Percentiles rank a stretch among this genome's conserved stretches.
phyloP scores from a whole-genome alignment of 148 eudicot genomes.

The Polygonum aviculare region DNA sequence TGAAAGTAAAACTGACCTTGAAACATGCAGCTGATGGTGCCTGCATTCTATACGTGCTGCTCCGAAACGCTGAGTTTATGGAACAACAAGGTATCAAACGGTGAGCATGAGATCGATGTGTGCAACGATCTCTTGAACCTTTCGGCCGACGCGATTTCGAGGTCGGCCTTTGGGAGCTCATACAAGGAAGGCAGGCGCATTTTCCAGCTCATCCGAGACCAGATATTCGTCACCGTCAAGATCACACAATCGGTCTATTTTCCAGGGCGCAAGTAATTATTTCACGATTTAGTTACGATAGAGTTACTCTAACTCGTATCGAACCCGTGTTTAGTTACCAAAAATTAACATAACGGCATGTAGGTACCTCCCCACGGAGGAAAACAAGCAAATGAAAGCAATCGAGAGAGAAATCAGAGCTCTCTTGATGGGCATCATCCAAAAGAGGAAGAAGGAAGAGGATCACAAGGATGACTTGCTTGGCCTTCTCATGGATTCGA shows the following conservation, averaged over 20 bases:
- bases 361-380: constrained; percentile 21
- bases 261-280: constrained; percentile 32
- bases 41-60: constrained; percentile 22
- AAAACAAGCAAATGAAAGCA: constrained; percentile 17
- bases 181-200: constrained; percentile 33
- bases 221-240: constrained; percentile 2
- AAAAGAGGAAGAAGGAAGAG: constrained; percentile 16
- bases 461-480: constrained; percentile 21
- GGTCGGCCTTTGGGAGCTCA: constrained; percentile 37
- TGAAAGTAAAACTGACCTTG: not conserved
- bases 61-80: constrained; percentile 26
- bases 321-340: too few relatives aligned
- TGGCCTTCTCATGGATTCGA: constrained; percentile 22
- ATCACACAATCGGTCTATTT: constrained; percentile 11
- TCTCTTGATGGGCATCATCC: constrained; percentile 18
- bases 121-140: constrained; percentile 23
- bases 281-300: too few relatives aligned
- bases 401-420: constrained; percentile 5
- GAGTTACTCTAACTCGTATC: too few relatives aligned
- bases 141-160: constrained; percentile 32
- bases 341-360: too few relatives aligned
- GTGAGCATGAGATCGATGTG: constrained; percentile 30
- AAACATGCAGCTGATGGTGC: constrained; percentile 27
- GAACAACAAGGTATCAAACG: constrained; percentile 25
- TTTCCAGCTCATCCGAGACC: constrained; percentile 30